Conservation (phyloP, 352 stramenopile species). For the Phytophthora sp. region DNA sequence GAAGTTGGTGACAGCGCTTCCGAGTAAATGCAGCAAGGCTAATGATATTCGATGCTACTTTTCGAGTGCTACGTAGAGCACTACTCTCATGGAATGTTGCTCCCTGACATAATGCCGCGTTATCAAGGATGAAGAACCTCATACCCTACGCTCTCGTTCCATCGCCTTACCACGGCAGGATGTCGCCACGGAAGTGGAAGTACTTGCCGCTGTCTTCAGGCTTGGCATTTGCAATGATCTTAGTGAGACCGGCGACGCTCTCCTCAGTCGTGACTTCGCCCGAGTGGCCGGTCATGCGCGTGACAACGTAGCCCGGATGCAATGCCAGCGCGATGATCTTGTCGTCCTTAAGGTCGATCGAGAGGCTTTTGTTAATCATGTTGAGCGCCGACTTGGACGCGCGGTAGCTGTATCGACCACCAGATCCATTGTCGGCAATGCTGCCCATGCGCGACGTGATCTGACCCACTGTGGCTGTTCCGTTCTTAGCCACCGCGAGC, state of each 20-base stretch:
- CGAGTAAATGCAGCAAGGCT: no score
- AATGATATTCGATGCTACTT: no score
- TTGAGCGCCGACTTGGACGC: conserved; percentile 79
- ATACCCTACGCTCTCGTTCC: background rate
- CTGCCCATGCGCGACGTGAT: conserved; percentile 58
- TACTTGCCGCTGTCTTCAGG: conserved; percentile 52
- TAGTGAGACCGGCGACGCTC: conserved; percentile 48
- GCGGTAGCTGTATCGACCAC: conserved; percentile 64
- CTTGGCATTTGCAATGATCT: conserved; percentile 46
- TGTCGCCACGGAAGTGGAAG: conserved; percentile 43
- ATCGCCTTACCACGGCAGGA: conserved; percentile 46
- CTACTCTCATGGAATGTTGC: no score
- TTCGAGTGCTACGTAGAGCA: no score
- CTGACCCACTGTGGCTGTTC: conserved; percentile 49
- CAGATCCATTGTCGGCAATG: conserved; percentile 43
- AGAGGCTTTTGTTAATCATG: conserved; percentile 60
- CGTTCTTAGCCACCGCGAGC: conserved; percentile 34
- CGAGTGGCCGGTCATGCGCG: conserved; percentile 50
- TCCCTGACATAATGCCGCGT: no score
- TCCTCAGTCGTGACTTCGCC: conserved; percentile 41
- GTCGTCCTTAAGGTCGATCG: conserved; percentile 52
- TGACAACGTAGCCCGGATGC: conserved; percentile 63
- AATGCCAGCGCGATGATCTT: conserved; percentile 54
- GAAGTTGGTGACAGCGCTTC: background rate
- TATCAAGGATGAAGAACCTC: background rate